Percentiles rank a stretch among this genome's conserved stretches.
Conservation (phyloP, 192 early-diverging fungal genomes). For the Entophlyctis helioformis region DNA sequence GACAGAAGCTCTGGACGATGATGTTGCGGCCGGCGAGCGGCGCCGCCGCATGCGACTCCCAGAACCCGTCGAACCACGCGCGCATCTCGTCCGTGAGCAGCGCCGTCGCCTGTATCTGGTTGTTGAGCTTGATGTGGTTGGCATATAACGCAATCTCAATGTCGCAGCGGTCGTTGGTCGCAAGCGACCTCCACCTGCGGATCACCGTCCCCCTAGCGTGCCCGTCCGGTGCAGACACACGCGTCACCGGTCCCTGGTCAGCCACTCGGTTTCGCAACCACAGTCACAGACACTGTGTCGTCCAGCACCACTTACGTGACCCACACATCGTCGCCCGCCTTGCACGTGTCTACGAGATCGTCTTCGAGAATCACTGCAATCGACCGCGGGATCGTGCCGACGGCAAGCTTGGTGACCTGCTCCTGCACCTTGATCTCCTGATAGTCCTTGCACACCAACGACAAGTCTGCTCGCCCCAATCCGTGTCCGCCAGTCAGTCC, state of each 20-base stretch:
- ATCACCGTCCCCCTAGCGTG: conserved; percentile 42
- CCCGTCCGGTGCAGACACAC: neutral
- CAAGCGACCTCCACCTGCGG: conserved; percentile 36
- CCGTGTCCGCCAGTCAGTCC: no score
- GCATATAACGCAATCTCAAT: conserved; percentile 49
- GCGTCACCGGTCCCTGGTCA: no score
- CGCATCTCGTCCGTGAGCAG: conserved; percentile 39
- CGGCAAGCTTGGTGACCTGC: conserved; percentile 44
- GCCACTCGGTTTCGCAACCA: neutral
- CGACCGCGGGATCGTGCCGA: conserved; percentile 48
- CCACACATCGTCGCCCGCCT: conserved; percentile 57
- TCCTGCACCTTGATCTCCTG: conserved; percentile 74
- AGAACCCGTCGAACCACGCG: conserved; percentile 43
- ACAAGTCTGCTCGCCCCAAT: conserved; percentile 32
- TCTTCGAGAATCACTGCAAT: conserved; percentile 56
- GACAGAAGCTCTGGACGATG: conserved; percentile 51
- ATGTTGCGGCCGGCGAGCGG: conserved; percentile 30
- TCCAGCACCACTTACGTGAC: conserved; percentile 8
- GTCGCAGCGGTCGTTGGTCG: conserved; percentile 43
- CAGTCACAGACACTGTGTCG: neutral
- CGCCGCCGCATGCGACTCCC: conserved; percentile 12
- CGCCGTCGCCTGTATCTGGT: conserved; percentile 34
- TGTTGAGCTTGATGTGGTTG: conserved; percentile 50
- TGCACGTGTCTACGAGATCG: conserved; percentile 78
- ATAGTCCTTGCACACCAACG: conserved; percentile 51